Percentiles rank a stretch among this genome's conserved stretches.
Conservation (phyloP, 768 basidiomycete species). For the Suillus discolor region DNA sequence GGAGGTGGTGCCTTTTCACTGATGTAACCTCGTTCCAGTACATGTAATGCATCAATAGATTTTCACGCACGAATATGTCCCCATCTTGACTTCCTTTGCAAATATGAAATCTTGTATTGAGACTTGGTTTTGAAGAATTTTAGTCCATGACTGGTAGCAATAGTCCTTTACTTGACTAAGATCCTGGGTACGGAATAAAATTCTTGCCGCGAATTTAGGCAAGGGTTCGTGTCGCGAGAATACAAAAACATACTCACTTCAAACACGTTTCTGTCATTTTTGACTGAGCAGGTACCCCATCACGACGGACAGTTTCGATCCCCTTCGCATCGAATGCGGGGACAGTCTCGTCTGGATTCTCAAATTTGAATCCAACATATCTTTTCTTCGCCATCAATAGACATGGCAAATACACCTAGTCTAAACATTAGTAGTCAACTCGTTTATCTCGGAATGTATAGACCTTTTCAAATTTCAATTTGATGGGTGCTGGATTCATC, state of each 20-base stretch:
- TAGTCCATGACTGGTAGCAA: conserved; percentile 82
- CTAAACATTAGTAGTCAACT: neutral
- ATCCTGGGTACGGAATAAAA: conserved; percentile 89
- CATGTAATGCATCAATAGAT: neutral
- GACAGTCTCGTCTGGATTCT: conserved; percentile 74
- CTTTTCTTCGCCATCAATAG: conserved; percentile 98
- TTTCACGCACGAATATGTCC: conserved; percentile 78
- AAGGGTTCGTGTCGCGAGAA: neutral
- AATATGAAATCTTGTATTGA: conserved; percentile 95
- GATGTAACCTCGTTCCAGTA: neutral
- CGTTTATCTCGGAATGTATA: neutral
- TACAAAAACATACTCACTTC: conserved; percentile 56
- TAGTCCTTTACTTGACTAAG: conserved; percentile 89
- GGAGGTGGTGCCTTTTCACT: conserved; percentile 87
- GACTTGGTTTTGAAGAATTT: conserved; percentile 76
- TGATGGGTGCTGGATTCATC: conserved; percentile 87
- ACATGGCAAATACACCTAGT: conserved; percentile 92
- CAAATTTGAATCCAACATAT: conserved; percentile 97
- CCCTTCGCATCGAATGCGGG: conserved; percentile 95
- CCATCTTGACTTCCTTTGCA: conserved; percentile 91
- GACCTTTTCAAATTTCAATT: conserved; percentile 98
- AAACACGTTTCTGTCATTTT: conserved; percentile 92
- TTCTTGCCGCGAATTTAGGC: conserved; percentile 37
- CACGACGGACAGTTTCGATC: conserved; percentile 94
- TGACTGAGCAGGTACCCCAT: conserved; percentile 86